Evolutionary conservation across 345 rosid genomes (phyloP).

Genomic region (Eucalyptus coolabah): DNA sequence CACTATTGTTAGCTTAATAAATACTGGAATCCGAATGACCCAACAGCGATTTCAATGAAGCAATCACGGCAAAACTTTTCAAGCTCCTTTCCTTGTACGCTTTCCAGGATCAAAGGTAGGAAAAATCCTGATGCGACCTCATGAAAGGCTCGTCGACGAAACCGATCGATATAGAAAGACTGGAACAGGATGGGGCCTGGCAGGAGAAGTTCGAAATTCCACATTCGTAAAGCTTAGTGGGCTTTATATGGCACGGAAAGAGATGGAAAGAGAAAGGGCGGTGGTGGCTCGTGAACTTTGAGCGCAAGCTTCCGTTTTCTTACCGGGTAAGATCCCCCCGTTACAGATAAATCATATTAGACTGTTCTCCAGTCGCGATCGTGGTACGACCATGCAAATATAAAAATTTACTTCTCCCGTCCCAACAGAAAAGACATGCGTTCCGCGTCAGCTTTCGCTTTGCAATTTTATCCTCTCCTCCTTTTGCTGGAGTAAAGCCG

Average conservation of each 20-base stretch:
- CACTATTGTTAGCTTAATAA: background rate
- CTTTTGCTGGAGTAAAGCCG: background rate
- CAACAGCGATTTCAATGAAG: background rate
- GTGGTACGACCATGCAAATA: background rate
- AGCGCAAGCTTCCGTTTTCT: constrained; percentile 20
- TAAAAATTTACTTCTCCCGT: background rate
- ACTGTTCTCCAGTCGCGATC: background rate
- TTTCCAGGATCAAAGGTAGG: background rate
- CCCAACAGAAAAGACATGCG: background rate
- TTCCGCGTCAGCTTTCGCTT: background rate
- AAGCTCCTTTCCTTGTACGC: background rate
- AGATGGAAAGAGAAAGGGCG: background rate
- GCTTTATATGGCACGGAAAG: background rate
- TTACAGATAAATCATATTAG: background rate
- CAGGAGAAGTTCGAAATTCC: background rate
- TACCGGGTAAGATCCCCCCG: background rate
- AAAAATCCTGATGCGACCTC: background rate
- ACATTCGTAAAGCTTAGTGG: background rate
- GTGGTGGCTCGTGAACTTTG: constrained; percentile 9
- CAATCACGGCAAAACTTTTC: background rate
- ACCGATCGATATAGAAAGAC: background rate
- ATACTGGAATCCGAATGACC: background rate
- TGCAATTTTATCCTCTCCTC: background rate
- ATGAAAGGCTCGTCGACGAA: background rate
- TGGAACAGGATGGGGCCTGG: constrained; percentile 10